Base-by-base conservation (phyloP, 371 early-diverging fungal genomes). In the Fennellomyces sp. region DNA sequence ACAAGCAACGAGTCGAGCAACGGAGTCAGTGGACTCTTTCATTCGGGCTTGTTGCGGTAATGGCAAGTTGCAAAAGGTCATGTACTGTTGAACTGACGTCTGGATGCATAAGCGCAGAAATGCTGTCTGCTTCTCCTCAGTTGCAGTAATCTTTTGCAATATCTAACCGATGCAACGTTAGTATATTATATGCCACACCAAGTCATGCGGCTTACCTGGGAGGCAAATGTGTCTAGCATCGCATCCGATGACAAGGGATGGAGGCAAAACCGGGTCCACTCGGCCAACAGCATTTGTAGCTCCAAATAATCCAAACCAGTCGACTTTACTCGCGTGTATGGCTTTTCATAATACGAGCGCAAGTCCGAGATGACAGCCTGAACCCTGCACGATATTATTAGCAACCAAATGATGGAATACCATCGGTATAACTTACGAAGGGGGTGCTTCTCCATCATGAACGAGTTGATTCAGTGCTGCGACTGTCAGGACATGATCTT, bases 101-200 rank as follows among this genome's bases (percentile, higher is more conserved):
- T 94, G 94, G 0, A 90, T 90, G 69, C 91, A 91, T 13, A 93
- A 81, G 3, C 96, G 81, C 81, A 96, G 91, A 69, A 97, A 96
- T 61, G 92, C 73, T 6, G 91, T 88, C 2, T 86, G 84, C 23
- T 83, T 78, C 49, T 88, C 85, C 23, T 90, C 71, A 15, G 88
- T 84, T 21, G 86, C 82, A 27, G 58, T 31, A 38, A 69, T 64
- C 26, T 61, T 27, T 25, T 29, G 33, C 21, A 52, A 52, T 35
- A 52, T 33, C 30, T 33, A 52, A n/a, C n/a, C n/a, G n/a, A n/a
- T n/a, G n/a, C n/a, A n/a, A n/a, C n/a, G n/a, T n/a, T n/a, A n/a
- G n/a, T n/a, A n/a, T n/a, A n/a, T n/a, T n/a, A n/a, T n/a, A n/a
- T n/a, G n/a, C n/a, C n/a, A n/a, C n/a, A n/a, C n/a, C n/a, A n/a